phyloP scores from a whole-genome alignment of 768 basidiomycete genomes.

The Nevesoporus exiguus region DNA sequence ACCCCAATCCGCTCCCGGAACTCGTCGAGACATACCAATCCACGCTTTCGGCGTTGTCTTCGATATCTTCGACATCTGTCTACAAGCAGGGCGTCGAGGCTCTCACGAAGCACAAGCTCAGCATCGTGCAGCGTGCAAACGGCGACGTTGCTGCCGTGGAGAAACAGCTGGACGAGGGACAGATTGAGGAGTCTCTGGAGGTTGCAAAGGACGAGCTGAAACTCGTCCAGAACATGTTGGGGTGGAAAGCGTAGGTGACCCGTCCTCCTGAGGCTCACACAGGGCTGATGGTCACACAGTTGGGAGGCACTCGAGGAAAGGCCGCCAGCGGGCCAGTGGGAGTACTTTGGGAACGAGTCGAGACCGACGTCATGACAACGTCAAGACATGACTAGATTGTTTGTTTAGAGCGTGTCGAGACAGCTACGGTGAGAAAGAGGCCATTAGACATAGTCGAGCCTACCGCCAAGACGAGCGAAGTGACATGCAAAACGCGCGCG shows the following conservation, averaged over 20 bases:
- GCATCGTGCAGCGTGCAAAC: slow-evolving; percentile 63
- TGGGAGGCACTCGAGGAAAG: slow-evolving; percentile 89
- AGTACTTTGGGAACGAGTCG: slow-evolving; percentile 63
- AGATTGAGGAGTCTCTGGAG: slow-evolving; percentile 82
- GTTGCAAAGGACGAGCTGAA: slow-evolving; percentile 80
- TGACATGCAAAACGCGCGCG: too few species aligned
- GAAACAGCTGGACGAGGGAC: slow-evolving; percentile 73
- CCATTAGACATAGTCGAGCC: not conserved
- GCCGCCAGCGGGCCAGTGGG: slow-evolving; percentile 83
- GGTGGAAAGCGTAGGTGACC: slow-evolving; percentile 89
- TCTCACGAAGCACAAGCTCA: slow-evolving; percentile 76
- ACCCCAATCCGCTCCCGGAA: slow-evolving; percentile 79
- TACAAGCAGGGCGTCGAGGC: slow-evolving; percentile 90
- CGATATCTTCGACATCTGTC: slow-evolving; percentile 77
- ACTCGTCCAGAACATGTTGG: slow-evolving; percentile 78
- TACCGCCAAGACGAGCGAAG: too few species aligned
- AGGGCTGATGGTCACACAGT: slow-evolving; percentile 37
- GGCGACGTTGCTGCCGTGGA: slow-evolving; percentile 68
- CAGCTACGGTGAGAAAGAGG: slow-evolving; percentile 1
- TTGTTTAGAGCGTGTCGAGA: slow-evolving; percentile 5
- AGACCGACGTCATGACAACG: slow-evolving; percentile 35
- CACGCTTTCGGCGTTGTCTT: slow-evolving; percentile 65
- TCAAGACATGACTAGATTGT: not conserved
- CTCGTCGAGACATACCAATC: slow-evolving; percentile 71
- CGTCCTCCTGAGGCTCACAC: not conserved